These are phyloP conservation scores for Ceratocystis colombiana DNA, from an alignment of 2,329 filamentous ascomycete genomes.

Conservation along the genomic window DNA sequence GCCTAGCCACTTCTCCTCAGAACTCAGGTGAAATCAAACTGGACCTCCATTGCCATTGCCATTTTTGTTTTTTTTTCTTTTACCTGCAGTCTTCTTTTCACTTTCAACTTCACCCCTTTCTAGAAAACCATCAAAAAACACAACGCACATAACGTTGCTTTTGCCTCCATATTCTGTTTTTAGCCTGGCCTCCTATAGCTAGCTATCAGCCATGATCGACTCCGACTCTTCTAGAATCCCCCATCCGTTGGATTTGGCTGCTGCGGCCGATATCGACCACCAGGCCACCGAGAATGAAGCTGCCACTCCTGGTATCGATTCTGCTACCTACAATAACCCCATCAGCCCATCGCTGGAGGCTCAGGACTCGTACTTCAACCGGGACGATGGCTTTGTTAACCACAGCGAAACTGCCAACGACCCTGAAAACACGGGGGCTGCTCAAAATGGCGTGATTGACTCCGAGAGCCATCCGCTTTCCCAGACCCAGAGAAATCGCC, in stretches of 20 bases:
- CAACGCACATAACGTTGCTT: not conserved
- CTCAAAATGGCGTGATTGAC: constrained; percentile 9
- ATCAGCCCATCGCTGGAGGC: constrained; percentile 23
- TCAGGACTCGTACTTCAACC: constrained; percentile 29
- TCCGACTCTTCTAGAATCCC: constrained; percentile 20
- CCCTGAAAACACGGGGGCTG: constrained; percentile 6
- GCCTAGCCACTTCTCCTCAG: not conserved
- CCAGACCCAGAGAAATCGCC: constrained; percentile 28
- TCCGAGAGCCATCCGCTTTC: constrained; percentile 23
- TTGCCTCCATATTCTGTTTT: not conserved
- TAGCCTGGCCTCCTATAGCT: not conserved
- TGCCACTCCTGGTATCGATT: constrained; percentile 31
- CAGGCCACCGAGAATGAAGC: constrained; percentile 28
- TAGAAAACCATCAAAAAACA: not conserved
- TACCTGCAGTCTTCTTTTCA: constrained; percentile 2
- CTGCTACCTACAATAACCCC: constrained; percentile 28
- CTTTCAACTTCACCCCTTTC: not conserved
- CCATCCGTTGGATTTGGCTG: constrained; percentile 20
- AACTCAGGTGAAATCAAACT: not conserved
- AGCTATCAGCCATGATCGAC: constrained; percentile 4
- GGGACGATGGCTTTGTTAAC: constrained; percentile 24
- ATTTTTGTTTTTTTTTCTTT: not conserved
- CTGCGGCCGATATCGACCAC: constrained; percentile 23
- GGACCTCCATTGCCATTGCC: not conserved
- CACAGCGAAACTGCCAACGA: constrained; percentile 7